phyloP scores from a whole-genome alignment of 768 basidiomycete genomes.

The Trametes villosa region DNA sequence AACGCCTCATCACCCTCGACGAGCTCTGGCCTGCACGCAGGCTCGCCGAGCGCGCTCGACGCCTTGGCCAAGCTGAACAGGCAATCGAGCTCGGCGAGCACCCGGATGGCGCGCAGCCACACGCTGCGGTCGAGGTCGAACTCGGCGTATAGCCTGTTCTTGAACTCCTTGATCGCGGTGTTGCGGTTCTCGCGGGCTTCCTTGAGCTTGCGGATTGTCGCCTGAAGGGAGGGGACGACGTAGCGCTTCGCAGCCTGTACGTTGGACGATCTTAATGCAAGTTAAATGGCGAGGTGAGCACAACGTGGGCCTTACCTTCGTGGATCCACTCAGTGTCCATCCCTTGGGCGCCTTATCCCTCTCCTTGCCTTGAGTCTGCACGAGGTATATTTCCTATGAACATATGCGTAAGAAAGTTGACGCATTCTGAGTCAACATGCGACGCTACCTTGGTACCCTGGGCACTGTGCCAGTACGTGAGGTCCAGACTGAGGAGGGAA shows the following conservation, averaged over 20 bases:
- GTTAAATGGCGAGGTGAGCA: background rate
- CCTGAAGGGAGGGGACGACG: slow-evolving; percentile 71
- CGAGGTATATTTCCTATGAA: slow-evolving; percentile 83
- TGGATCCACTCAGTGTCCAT: slow-evolving; percentile 82
- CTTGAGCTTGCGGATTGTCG: slow-evolving; percentile 80
- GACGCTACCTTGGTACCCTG: slow-evolving; percentile 73
- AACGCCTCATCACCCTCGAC: slow-evolving; percentile 80
- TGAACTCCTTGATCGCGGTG: slow-evolving; percentile 82
- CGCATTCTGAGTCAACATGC: background rate
- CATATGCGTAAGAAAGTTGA: background rate
- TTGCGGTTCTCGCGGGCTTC: slow-evolving; percentile 91
- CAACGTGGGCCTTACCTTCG: slow-evolving; percentile 59
- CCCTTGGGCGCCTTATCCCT: slow-evolving; percentile 72
- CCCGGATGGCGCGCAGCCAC: slow-evolving; percentile 84
- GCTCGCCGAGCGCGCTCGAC: slow-evolving; percentile 89
- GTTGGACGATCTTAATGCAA: too few species aligned
- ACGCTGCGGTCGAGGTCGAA: slow-evolving; percentile 80
- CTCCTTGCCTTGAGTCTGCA: slow-evolving; percentile 65
- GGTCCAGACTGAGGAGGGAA: slow-evolving; percentile 52
- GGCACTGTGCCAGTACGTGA: slow-evolving; percentile 77
- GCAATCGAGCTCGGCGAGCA: slow-evolving; percentile 96
- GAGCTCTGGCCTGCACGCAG: slow-evolving; percentile 89
- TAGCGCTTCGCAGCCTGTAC: slow-evolving; percentile 74
- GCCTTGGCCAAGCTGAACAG: slow-evolving; percentile 89
- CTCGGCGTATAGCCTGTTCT: slow-evolving; percentile 73